Evolutionary conservation across 208 protist genomes (phyloP).

Genomic region (Lotmaria passim): DNA sequence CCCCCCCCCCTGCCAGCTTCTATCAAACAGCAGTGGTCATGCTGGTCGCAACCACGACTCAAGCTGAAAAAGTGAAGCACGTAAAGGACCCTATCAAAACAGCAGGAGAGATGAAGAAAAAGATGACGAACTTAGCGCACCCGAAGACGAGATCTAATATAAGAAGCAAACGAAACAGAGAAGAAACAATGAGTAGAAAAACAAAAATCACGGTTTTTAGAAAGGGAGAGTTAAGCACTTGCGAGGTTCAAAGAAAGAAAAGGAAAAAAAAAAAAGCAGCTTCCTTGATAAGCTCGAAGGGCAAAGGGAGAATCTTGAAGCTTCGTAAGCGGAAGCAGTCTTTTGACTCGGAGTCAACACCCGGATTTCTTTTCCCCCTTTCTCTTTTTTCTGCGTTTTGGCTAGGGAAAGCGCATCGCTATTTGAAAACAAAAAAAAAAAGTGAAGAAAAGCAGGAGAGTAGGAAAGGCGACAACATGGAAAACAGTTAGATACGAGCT

Average conservation of each 20-base stretch:
- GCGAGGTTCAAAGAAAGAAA: background rate
- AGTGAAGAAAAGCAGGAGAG: background rate
- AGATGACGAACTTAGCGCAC: too few species aligned
- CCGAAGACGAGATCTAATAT: background rate
- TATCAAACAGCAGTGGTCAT: too few species aligned
- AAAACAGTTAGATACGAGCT: too few species aligned
- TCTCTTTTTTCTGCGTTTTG: too few species aligned
- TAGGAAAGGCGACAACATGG: background rate
- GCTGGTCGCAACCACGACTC: background rate
- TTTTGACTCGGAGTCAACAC: too few species aligned
- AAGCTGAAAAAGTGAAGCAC: background rate
- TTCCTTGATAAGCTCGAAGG: background rate
- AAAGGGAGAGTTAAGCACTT: background rate
- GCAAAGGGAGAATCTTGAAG: background rate
- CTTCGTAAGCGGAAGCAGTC: too few species aligned
- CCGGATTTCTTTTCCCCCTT: too few species aligned
- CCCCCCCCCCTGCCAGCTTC: too few species aligned
- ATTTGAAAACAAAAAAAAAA: background rate
- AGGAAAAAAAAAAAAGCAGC: background rate
- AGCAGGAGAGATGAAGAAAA: background rate
- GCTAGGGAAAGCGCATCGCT: too few species aligned
- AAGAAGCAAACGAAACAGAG: background rate
- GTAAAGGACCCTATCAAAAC: background rate
- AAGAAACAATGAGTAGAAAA: conserved; percentile 5
- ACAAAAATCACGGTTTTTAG: background rate